Conservation (phyloP, 73 alveolate genomes). For the Symbiodinium natans region DNA sequence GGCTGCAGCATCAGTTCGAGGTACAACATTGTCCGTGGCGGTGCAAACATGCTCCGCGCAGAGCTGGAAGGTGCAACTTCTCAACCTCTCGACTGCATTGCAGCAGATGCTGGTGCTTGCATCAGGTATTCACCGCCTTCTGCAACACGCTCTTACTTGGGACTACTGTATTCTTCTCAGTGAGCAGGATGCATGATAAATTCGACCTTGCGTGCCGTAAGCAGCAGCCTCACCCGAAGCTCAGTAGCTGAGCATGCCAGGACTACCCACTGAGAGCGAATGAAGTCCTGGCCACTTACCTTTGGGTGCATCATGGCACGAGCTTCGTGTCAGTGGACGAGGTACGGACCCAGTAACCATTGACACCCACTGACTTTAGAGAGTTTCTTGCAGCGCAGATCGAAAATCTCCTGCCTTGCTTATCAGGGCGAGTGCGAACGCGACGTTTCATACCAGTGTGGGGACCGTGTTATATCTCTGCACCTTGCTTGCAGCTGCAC, state of each 20-base stretch:
- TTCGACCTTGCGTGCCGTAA: background rate
- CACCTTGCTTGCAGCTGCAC: background rate
- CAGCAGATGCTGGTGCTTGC: background rate
- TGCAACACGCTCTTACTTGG: slow-evolving; percentile 22
- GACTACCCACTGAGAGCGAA: slow-evolving; percentile 65
- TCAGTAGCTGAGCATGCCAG: no score
- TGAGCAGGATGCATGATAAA: slow-evolving; percentile 31
- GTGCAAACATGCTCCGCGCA: slow-evolving; percentile 60
- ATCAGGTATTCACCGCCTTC: slow-evolving; percentile 43
- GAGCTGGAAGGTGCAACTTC: slow-evolving; percentile 28
- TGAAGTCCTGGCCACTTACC: slow-evolving; percentile 26
- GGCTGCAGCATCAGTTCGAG: background rate
- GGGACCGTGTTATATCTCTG: slow-evolving; percentile 45
- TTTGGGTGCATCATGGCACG: slow-evolving; percentile 44
- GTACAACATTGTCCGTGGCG: slow-evolving; percentile 59
- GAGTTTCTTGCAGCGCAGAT: no score
- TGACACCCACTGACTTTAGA: no score
- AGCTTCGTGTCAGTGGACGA: slow-evolving; percentile 80
- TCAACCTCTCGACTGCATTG: background rate
- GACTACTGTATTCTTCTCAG: slow-evolving; percentile 46
- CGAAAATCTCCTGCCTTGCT: no score
- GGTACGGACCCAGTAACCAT: slow-evolving; percentile 1
- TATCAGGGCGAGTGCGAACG: slow-evolving; percentile 75
- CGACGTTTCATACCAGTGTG: slow-evolving; percentile 71
- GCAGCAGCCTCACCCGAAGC: no score